phyloP scores from a whole-genome alignment of 139 green algal genomes.

The Closterium sp. region DNA sequence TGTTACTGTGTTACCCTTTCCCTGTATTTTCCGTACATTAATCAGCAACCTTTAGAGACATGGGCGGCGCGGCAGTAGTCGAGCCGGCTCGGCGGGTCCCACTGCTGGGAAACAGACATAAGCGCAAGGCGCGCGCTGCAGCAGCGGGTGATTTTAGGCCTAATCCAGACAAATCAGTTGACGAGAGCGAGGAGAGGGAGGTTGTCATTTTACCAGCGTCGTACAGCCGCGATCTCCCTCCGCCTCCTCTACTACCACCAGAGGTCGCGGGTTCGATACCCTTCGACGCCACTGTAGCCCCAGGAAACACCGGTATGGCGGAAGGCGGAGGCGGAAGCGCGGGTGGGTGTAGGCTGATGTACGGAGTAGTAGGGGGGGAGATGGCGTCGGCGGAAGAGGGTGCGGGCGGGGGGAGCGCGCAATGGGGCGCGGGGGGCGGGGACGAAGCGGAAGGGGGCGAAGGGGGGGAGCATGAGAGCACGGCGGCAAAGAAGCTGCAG shows the following conservation, averaged over 20 bases:
- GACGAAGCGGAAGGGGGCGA: background rate
- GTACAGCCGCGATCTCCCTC: background rate
- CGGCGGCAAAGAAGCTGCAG: constrained; percentile 15
- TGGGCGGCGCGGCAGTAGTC: background rate
- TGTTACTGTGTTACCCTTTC: too few relatives aligned
- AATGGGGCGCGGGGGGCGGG: background rate
- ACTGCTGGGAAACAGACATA: background rate
- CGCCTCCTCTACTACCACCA: background rate
- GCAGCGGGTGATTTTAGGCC: background rate
- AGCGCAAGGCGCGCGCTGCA: background rate
- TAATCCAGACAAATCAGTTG: background rate
- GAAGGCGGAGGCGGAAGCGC: background rate
- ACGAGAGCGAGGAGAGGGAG: background rate
- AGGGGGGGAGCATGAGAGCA: background rate
- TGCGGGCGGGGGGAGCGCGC: background rate
- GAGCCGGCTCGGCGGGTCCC: background rate
- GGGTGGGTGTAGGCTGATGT: background rate
- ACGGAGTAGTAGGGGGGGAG: background rate
- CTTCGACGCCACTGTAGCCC: background rate
- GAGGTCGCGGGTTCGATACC: background rate
- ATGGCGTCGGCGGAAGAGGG: background rate
- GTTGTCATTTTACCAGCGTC: background rate
- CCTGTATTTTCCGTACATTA: background rate
- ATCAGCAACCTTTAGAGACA: background rate
- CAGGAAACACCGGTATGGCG: background rate